Base-by-base conservation (phyloP, 306 rosid genomes). In the Benincasa hispida region DNA sequence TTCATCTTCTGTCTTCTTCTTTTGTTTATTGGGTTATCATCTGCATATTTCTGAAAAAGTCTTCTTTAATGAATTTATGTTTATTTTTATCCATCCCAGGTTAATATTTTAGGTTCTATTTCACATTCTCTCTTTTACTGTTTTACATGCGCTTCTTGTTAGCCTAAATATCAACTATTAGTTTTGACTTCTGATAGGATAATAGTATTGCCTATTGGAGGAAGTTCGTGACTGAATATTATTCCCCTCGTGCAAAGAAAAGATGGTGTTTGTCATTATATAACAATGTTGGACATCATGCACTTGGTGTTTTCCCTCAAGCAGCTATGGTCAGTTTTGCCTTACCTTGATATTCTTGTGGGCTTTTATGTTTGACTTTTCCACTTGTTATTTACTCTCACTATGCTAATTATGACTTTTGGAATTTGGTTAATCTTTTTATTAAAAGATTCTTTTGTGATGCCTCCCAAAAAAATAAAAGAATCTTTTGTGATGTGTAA, bases 151-250 rank as follows among this genome's bases (percentile, higher is more conserved):
- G 41, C 37, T 50, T 13, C 5, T 5, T 62, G 15, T 77, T 30
- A 5, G 63, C 55, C 74, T 77, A 62, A 62, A 30, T 27, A 14
- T 28, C 8, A 21, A 72, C 76, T 50, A 50, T 51, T n/a, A n/a
- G n/a, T 72, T n/a, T 0, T 7, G 74, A 18, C 10, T 74, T 61
- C 9, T 62, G 42, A 22, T 53, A 83, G 89, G 85, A 83, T 76
- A 83, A 86, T 81, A 72, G 54, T 28, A 62, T 86, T 60, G 78
- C 80, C 48, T 86, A 76, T 74, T 86, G 87, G 87, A 86, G 82
- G 82, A 56, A 53, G 53, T 76, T 86, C 75, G 83, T 86, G 41
- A 77, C 83, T 2, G 89, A 86, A 83, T 86, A 81, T 69, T 83
- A 80, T 68, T 76, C 83, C 55, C 85, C 85, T 3, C 68, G 81